phyloP scores from a whole-genome alignment of 1,284 basidiomycete species.

The Pseudozyma sp. region DNA sequence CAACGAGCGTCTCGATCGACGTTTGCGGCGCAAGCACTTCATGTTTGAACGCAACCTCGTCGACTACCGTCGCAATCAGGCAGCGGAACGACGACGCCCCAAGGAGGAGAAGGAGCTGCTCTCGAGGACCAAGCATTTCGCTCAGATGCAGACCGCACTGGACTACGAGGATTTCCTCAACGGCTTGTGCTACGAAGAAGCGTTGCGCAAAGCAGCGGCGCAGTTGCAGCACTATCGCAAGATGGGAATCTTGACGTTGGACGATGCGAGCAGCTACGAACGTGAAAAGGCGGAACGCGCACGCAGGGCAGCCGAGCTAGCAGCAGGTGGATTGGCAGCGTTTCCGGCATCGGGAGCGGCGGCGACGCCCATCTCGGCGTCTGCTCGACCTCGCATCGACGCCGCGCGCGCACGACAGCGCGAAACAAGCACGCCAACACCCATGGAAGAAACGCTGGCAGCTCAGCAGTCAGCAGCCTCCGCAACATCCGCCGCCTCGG shows the following conservation, averaged over 20 bases:
- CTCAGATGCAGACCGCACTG: constrained; percentile 87
- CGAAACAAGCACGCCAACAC: constrained; percentile 48
- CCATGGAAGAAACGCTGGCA: constrained; percentile 35
- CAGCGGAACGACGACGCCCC: constrained; percentile 86
- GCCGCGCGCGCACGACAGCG: constrained; percentile 52
- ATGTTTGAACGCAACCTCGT: constrained; percentile 92
- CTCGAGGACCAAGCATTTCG: constrained; percentile 89
- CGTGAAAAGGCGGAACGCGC: constrained; percentile 63
- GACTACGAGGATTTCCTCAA: constrained; percentile 91
- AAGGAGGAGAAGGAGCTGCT: constrained; percentile 93
- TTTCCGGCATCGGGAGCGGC: constrained; percentile 56
- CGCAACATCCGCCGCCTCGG: background rate
- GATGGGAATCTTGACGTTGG: constrained; percentile 63
- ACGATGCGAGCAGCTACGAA: constrained; percentile 64
- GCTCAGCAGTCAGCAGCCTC: constrained; percentile 6
- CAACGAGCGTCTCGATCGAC: constrained; percentile 87
- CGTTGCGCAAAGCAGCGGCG: constrained; percentile 56
- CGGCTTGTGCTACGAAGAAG: constrained; percentile 77
- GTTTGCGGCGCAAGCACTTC: constrained; percentile 86
- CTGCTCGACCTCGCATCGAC: constrained; percentile 37
- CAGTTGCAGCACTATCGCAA: constrained; percentile 66
- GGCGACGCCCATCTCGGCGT: constrained; percentile 31
- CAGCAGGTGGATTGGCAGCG: constrained; percentile 61
- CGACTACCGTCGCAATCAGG: constrained; percentile 87
- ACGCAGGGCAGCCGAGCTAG: constrained; percentile 54